Percentiles rank a stretch among this genome's conserved stretches.
Conservation (phyloP, 805 yeast genomes). For the Candida stauntonica region DNA sequence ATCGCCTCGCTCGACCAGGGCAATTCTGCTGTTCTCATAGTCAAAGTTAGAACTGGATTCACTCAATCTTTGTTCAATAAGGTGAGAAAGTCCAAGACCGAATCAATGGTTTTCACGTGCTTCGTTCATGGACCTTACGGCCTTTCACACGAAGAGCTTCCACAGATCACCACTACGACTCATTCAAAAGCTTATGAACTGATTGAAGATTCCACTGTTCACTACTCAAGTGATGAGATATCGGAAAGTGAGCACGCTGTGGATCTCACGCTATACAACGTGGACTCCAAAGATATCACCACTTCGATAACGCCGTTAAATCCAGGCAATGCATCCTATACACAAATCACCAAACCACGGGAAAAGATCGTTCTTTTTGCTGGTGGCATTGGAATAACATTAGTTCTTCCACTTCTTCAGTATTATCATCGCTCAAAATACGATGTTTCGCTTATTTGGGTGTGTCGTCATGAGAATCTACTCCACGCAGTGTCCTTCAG, state of each 20-base stretch:
- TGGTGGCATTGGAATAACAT: conserved; percentile 21
- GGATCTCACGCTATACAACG: too few relatives aligned
- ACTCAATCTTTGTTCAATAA: conserved; percentile 19
- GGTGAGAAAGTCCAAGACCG: conserved; percentile 1
- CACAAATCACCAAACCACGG: too few relatives aligned
- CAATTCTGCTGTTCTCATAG: conserved; percentile 9
- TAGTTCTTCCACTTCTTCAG: conserved; percentile 16
- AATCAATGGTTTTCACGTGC: conserved; percentile 12
- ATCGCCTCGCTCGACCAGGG: conserved; percentile 20
- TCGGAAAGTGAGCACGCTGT: background rate
- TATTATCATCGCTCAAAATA: conserved; percentile 6
- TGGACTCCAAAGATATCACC: too few relatives aligned
- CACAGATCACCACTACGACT: conserved; percentile 1
- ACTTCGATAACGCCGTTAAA: too few relatives aligned
- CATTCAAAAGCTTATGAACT: conserved; percentile 5
- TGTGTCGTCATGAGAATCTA: conserved; percentile 14
- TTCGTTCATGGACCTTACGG: conserved; percentile 29
- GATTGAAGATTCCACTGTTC: background rate
- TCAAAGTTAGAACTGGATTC: conserved; percentile 24
- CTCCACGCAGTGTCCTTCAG: conserved; percentile 4
- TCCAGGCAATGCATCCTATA: too few relatives aligned
- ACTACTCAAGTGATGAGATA: too few relatives aligned
- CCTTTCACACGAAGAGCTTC: conserved; percentile 16
- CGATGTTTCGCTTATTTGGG: conserved; percentile 23
- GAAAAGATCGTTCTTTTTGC: conserved; percentile 20